Evolutionary conservation across 768 basidiomycete genomes (phyloP).

Genomic region (Phaeotremella fagi): DNA sequence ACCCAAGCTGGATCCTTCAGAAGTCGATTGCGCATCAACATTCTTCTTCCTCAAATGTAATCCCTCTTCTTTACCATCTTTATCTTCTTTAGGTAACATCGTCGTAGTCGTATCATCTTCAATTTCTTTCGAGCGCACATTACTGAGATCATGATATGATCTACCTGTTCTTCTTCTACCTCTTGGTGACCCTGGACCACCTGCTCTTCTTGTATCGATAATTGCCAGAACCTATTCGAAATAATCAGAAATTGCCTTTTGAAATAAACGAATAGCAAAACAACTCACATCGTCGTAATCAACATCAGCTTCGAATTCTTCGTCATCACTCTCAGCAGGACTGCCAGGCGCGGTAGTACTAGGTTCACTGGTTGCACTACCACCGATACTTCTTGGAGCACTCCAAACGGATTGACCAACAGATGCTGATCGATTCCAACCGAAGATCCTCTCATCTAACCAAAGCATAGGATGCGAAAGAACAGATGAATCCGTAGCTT

Average conservation of each 20-base stretch:
- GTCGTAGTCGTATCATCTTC: no score
- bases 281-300: conserved; percentile 77
- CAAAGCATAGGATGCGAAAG: conserved; percentile 90
- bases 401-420: conserved; percentile 87
- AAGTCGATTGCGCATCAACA: no score
- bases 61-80: no score
- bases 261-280: neutral
- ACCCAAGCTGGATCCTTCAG: no score
- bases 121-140: conserved; percentile 3
- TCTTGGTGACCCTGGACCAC: conserved; percentile 17
- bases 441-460: conserved; percentile 90
- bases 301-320: conserved; percentile 61
- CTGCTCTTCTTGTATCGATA: conserved; percentile 29
- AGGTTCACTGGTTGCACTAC: neutral
- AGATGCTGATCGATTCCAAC: conserved; percentile 73
- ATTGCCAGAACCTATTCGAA: conserved; percentile 31
- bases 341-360: conserved; percentile 60
- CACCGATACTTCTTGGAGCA: conserved; percentile 30
- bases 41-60: no score
- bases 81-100: no score
- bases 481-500: conserved; percentile 50
- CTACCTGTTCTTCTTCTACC: conserved; percentile 15
- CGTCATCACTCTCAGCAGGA: conserved; percentile 76
- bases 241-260: neutral
- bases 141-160: conserved; percentile 26